phyloP scores from a whole-genome alignment of 2,329 filamentous ascomycete genomes.

The Colletotrichum acutatum region DNA sequence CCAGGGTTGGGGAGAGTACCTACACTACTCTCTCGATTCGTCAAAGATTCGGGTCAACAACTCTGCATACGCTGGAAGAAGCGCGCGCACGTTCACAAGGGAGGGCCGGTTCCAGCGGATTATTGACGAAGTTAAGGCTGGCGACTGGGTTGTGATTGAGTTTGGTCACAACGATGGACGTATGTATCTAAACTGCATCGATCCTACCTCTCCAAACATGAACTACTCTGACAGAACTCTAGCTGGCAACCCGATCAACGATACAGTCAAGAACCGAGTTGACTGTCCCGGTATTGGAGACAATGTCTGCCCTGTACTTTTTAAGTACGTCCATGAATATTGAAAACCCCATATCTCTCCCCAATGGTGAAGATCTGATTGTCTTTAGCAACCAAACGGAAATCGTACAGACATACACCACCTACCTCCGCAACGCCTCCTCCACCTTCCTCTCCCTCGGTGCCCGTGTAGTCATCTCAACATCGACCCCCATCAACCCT shows the following conservation, averaged over 20 bases:
- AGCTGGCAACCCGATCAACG: slow-evolving; percentile 41
- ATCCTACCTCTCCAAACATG: no score
- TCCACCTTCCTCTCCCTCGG: slow-evolving; percentile 65
- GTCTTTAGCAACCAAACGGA: slow-evolving; percentile 45
- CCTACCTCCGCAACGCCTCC: slow-evolving; percentile 69
- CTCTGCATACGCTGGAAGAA: slow-evolving; percentile 74
- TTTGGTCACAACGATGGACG: slow-evolving; percentile 79
- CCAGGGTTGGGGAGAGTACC: slow-evolving; percentile 71
- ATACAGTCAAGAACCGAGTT: slow-evolving; percentile 69
- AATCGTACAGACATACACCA: slow-evolving; percentile 69
- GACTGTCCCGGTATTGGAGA: slow-evolving; percentile 67
- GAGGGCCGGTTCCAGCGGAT: slow-evolving; percentile 73
- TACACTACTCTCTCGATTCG: slow-evolving; percentile 58
- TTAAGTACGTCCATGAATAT: slow-evolving; percentile 37
- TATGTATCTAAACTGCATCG: background rate
- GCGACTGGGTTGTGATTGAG: slow-evolving; percentile 76
- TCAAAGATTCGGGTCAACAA: slow-evolving; percentile 60
- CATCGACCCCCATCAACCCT: slow-evolving; percentile 66
- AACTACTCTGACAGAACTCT: background rate
- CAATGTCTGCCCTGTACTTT: slow-evolving; percentile 65
- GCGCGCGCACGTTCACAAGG: slow-evolving; percentile 72
- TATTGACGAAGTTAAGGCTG: slow-evolving; percentile 59
- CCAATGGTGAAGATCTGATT: background rate
- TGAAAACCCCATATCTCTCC: background rate
- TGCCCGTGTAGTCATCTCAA: slow-evolving; percentile 68